Evolutionary conservation across 1,139 yeast species (phyloP).

Genomic region (Yamadazyma membranifaciens): DNA sequence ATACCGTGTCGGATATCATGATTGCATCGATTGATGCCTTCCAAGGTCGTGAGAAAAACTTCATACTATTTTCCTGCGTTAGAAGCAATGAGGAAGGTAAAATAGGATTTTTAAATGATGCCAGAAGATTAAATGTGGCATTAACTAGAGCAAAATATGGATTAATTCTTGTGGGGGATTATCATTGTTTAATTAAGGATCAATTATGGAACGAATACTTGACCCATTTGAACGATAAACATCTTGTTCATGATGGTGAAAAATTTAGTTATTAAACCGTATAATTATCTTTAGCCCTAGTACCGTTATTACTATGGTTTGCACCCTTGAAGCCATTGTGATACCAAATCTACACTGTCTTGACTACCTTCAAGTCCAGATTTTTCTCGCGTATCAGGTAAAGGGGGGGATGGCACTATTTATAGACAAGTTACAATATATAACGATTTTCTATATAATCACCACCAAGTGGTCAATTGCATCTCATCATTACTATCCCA

Average conservation of each 20-base stretch:
- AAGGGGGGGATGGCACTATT: not conserved
- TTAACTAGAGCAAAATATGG: conserved; percentile 63
- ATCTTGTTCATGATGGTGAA: not conserved
- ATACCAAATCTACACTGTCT: no score
- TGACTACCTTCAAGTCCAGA: not conserved
- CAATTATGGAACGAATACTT: conserved; percentile 59
- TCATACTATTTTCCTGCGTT: conserved; percentile 60
- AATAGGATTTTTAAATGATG: conserved; percentile 59
- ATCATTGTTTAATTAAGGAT: conserved; percentile 45
- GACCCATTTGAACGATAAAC: conserved; percentile 9
- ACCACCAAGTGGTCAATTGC: no score
- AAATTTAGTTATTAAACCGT: not conserved
- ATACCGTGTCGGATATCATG: conserved; percentile 63
- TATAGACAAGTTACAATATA: no score
- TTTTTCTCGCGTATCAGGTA: not conserved
- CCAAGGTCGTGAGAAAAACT: conserved; percentile 65
- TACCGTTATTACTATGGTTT: no score
- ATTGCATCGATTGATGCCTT: conserved; percentile 68
- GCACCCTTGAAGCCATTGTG: no score
- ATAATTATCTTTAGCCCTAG: no score
- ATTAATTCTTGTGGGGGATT: conserved; percentile 56
- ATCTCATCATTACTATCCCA: no score
- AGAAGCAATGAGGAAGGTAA: conserved; percentile 50
- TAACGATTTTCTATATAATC: no score
- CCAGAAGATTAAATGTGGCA: conserved; percentile 60